Evolutionary conservation across 1,284 basidiomycete species (phyloP), one percentile per base, ranked within the genome.

Genomic region (Xanthoconium separans): DNA sequence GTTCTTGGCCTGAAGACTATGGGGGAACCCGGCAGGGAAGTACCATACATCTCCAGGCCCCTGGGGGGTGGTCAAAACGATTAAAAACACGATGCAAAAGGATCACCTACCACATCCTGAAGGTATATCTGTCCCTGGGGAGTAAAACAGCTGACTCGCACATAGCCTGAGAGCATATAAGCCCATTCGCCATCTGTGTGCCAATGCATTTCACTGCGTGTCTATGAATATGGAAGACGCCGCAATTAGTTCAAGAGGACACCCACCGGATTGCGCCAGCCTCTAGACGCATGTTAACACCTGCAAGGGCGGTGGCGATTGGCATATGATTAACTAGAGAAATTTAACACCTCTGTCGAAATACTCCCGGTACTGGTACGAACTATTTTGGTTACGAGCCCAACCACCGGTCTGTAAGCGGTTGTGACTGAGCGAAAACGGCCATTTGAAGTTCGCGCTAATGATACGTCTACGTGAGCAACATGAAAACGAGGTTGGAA

Each of bases 281-380:
- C 60, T 83, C 73, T 10, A 85, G 70, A 30, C 80, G 76, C 83
- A 84, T 84, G 57, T 85, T 76, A 15, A 84, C 82, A n/a, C 66
- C 65, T 7, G 74, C 73, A 13, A 77, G 61, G 12, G 53, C 72
- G 13, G 70, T 73, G 10, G 79, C 79, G 6, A 76, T 61, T 2
- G 80, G 78, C 69, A 83, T 65, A 11, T 67, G 66, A 6, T 72
- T 54, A 0, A 74, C 78, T 75, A 52, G 39, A 40, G 52, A n/a
- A 4, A 29, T 31, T 56, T 6, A 55, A 40, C 16, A 55, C 12
- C 31, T 37, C 20, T 24, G 15, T 40, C 20, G 6, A 27, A 47
- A 42, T 45, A n/a, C 15, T 20, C 16, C 1, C 15, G 6, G n/a
- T 2, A 20, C 11, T 6, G 33, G 6, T 20, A 61, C 70, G 20